Evolutionary conservation across 768 basidiomycete species (phyloP).

Genomic region (Suillus spraguei): DNA sequence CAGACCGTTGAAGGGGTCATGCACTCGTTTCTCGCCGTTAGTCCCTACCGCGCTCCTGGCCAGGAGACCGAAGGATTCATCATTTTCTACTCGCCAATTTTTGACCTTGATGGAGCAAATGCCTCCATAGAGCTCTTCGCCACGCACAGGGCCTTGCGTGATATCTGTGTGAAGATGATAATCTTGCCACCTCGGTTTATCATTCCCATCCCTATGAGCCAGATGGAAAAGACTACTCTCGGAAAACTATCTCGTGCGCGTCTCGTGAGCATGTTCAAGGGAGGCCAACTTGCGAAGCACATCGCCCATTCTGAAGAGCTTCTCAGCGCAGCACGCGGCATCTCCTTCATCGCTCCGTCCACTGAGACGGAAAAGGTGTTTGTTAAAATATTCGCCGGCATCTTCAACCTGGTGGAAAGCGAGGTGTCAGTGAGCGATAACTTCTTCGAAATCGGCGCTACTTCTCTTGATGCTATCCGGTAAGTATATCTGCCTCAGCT

Average conservation of each 20-base stretch:
- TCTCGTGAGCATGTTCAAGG: slow-evolving; percentile 37
- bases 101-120: slow-evolving; percentile 25
- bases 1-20: slow-evolving; percentile 38
- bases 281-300: slow-evolving; percentile 35
- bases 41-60: slow-evolving; percentile 37
- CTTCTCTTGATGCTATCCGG: slow-evolving; percentile 41
- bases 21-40: slow-evolving; percentile 35
- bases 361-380: slow-evolving; percentile 30
- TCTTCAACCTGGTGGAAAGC: slow-evolving; percentile 30
- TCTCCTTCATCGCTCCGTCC: slow-evolving; percentile 23
- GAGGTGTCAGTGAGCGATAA: slow-evolving; percentile 34
- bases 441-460: slow-evolving; percentile 44
- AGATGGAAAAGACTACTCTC: slow-evolving; percentile 45
- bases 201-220: slow-evolving; percentile 38
- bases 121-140: slow-evolving; percentile 24
- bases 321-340: slow-evolving; percentile 24
- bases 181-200: slow-evolving; percentile 38
- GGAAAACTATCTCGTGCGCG: slow-evolving; percentile 45
- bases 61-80: slow-evolving; percentile 44
- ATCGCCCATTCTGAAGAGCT: slow-evolving; percentile 31
- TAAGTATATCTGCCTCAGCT: not conserved
- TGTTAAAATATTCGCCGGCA: slow-evolving; percentile 31
- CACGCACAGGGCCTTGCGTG: slow-evolving; percentile 33
- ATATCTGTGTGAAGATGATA: slow-evolving; percentile 33
- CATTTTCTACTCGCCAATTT: slow-evolving; percentile 38